Conservation (phyloP, 163 green algal genomes). For the Smithsoniella earleae region DNA sequence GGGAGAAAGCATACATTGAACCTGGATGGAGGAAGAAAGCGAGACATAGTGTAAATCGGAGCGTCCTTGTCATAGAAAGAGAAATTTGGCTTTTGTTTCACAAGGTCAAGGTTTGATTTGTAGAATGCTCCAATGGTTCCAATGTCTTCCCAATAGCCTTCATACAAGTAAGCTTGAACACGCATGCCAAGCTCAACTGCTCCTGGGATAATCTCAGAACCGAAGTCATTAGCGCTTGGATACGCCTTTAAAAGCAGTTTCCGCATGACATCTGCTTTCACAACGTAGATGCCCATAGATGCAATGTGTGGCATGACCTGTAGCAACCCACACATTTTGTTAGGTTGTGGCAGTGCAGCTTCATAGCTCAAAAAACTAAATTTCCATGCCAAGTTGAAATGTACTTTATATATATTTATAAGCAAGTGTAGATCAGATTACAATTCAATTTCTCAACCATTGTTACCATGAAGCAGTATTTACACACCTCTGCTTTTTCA, state of each 20-base stretch:
- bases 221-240: slow-evolving; percentile 88
- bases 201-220: slow-evolving; percentile 93
- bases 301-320: slow-evolving; percentile 88
- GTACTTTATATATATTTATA: too few relatives aligned
- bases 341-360: too few relatives aligned
- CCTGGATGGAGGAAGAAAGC: slow-evolving; percentile 93
- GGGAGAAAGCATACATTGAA: slow-evolving; percentile 46
- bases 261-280: slow-evolving; percentile 84
- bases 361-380: too few relatives aligned
- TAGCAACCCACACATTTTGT: too few relatives aligned
- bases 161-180: slow-evolving; percentile 61
- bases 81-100: slow-evolving; percentile 9
- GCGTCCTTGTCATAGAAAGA: slow-evolving; percentile 91
- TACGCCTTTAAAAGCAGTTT: slow-evolving; percentile 56
- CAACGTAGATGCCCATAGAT: slow-evolving; percentile 99
- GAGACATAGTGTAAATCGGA: slow-evolving; percentile 97
- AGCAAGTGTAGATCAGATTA: too few relatives aligned
- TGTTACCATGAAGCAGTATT: too few relatives aligned
- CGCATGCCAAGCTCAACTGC: slow-evolving; percentile 35
- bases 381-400: too few relatives aligned
- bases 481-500: slow-evolving; percentile 48
- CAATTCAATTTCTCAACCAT: too few relatives aligned
- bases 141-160: slow-evolving; percentile 98
- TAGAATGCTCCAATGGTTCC: slow-evolving; percentile 98
- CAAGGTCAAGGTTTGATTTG: slow-evolving; percentile 93